Conservation (phyloP, 2,329 filamentous ascomycete genomes). For the Chrysoporthe puriensis region DNA sequence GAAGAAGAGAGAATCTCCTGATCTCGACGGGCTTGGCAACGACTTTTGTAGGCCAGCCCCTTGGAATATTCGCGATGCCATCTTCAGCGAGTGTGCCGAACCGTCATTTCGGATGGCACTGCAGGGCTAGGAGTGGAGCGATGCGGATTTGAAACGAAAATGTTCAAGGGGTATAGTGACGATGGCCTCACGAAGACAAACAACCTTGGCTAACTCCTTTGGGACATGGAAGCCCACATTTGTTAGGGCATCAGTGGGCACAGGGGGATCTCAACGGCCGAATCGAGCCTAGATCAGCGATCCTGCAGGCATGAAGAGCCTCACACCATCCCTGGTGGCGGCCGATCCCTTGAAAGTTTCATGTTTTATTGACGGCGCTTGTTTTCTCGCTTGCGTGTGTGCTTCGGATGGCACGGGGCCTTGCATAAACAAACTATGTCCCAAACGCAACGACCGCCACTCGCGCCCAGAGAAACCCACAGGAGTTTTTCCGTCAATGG, state of each 20-base stretch:
- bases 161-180: not conserved
- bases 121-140: constrained; percentile 17
- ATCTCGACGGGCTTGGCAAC: constrained; percentile 9
- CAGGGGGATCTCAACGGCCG: not conserved
- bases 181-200: not conserved
- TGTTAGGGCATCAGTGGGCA: not conserved
- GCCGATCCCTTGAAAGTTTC: constrained; percentile 16
- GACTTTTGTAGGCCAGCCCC: constrained; percentile 12
- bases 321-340: constrained; percentile 9
- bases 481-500: constrained; percentile 7
- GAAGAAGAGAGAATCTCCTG: constrained; percentile 13
- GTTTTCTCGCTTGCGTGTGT: constrained; percentile 3
- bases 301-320: constrained; percentile 16
- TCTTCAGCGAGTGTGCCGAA: constrained; percentile 13
- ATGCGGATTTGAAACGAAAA: constrained; percentile 18
- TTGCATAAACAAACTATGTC: not conserved
- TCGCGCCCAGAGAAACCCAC: not conserved
- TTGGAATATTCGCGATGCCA: constrained; percentile 4
- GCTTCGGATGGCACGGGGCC: not conserved
- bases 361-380: constrained; percentile 22
- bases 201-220: not conserved
- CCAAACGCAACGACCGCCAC: not conserved
- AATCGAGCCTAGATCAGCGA: constrained; percentile 7
- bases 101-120: constrained; percentile 19
- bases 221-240: not conserved